These are phyloP conservation scores for Lentinula edodes DNA, from an alignment of 768 basidiomycete genomes.

Conservation along the genomic window DNA sequence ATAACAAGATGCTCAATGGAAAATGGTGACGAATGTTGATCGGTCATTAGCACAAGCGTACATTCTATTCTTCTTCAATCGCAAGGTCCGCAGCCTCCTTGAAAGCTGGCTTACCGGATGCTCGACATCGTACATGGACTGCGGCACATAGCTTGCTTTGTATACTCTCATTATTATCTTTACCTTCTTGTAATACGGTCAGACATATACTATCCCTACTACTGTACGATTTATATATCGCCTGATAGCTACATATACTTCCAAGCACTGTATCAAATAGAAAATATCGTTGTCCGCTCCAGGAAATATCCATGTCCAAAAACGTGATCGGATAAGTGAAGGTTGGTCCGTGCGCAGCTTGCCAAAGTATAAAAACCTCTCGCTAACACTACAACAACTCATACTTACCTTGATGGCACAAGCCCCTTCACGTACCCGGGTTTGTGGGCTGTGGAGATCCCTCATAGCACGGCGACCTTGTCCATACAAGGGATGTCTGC, in stretches of 20 bases:
- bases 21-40: neutral
- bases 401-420: conserved; percentile 6
- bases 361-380: neutral
- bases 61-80: too few species aligned
- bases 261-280: neutral
- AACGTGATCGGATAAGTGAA: neutral
- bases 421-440: conserved; percentile 5
- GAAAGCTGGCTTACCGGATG: neutral
- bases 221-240: neutral
- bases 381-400: neutral
- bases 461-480: conserved; percentile 9
- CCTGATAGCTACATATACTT: neutral
- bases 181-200: neutral
- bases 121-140: too few species aligned
- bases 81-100: neutral
- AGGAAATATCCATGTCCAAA: neutral
- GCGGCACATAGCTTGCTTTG: too few species aligned
- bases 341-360: conserved; percentile 5
- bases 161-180: too few species aligned
- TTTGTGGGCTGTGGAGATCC: conserved; percentile 7
- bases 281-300: neutral
- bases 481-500: conserved; percentile 6
- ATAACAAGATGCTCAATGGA: neutral
- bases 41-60: too few species aligned
- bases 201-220: neutral